phyloP scores from a whole-genome alignment of 371 early-diverging fungal species.

The Rhizopus delemar region DNA sequence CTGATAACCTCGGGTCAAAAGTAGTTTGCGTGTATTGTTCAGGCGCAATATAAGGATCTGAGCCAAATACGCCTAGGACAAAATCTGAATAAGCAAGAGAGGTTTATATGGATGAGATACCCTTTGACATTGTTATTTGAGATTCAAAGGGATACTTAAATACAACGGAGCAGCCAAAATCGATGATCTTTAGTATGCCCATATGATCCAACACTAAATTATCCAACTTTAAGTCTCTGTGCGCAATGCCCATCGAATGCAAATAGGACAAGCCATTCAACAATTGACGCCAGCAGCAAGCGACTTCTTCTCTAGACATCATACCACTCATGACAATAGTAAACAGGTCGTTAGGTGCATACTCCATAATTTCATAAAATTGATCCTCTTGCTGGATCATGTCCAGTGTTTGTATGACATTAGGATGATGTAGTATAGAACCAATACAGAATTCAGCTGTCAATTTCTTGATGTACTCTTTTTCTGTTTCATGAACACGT shows the following conservation, averaged over 20 bases:
- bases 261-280: constrained; percentile 74
- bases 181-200: constrained; percentile 84
- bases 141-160: constrained; percentile 72
- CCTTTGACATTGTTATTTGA: constrained; percentile 57
- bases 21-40: constrained; percentile 70
- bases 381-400: constrained; percentile 62
- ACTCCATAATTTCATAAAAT: constrained; percentile 81
- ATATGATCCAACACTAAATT: constrained; percentile 74
- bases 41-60: constrained; percentile 92
- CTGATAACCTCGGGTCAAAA: constrained; percentile 72
- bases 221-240: constrained; percentile 88
- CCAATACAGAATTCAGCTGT: constrained; percentile 85
- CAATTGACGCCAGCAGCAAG: constrained; percentile 75
- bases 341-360: constrained; percentile 77
- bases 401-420: constrained; percentile 85
- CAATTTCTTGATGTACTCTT: constrained; percentile 82
- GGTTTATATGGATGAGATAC: constrained; percentile 27
- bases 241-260: constrained; percentile 78
- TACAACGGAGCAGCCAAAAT: constrained; percentile 90
- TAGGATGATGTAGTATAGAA: constrained; percentile 79
- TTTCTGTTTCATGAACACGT: constrained; percentile 65
- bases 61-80: constrained; percentile 71
- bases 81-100: constrained; percentile 5
- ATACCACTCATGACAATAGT: constrained; percentile 68
- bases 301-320: constrained; percentile 67